phyloP scores from a whole-genome alignment of 2,329 filamentous ascomycete genomes.

The Sclerotinia glacialis region DNA sequence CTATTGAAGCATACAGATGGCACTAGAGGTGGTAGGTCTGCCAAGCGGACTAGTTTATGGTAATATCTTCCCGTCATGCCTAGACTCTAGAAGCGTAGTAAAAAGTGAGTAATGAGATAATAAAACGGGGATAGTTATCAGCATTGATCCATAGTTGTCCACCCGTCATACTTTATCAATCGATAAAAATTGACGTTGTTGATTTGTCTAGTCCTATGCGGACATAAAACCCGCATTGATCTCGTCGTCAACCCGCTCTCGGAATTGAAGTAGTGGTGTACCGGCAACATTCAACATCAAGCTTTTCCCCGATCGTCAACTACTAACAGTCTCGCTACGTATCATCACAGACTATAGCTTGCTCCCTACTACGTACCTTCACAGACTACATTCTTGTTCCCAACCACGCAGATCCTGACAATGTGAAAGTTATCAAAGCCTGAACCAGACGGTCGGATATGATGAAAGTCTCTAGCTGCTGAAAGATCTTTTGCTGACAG shows the following conservation, averaged over 20 bases:
- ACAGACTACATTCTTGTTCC: neutral
- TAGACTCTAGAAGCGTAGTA: neutral
- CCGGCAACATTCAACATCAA: conserved; percentile 9
- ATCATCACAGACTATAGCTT: neutral
- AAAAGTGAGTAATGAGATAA: neutral
- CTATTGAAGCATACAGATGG: neutral
- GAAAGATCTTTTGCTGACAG: neutral
- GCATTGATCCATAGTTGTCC: neutral
- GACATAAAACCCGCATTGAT: neutral
- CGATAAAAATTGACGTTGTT: neutral
- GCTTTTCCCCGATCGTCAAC: conserved; percentile 29
- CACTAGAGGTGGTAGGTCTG: neutral
- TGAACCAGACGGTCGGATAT: conserved; percentile 32
- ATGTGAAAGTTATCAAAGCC: neutral
- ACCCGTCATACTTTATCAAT: neutral
- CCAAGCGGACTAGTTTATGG: neutral
- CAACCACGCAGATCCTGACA: conserved; percentile 13
- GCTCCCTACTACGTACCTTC: neutral
- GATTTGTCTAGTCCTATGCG: neutral
- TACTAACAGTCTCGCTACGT: conserved; percentile 28
- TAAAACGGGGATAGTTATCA: neutral
- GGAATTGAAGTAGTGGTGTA: neutral
- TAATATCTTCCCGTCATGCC: conserved; percentile 1
- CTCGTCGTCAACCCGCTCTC: neutral
- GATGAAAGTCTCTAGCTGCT: neutral